These are phyloP conservation scores for Anthoceros angustus DNA, from an alignment of 225 moss, liverwort and hornwort genomes.

Conservation along the genomic window DNA sequence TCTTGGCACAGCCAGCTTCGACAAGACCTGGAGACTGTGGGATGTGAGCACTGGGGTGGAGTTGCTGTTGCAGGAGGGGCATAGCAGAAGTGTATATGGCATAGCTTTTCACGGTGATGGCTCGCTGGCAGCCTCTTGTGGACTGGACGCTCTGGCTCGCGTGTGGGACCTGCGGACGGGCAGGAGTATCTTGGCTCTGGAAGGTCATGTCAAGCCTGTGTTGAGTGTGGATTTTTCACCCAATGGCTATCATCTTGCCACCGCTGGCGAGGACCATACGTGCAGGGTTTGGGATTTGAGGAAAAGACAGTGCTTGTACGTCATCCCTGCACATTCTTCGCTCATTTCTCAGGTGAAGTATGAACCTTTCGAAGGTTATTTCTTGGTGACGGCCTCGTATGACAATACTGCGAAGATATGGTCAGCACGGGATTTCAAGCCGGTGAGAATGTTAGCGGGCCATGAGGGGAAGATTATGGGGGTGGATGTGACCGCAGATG, in stretches of 20 bases:
- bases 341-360: constrained; percentile 95
- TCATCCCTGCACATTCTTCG: constrained; percentile 86
- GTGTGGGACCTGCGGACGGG: constrained; percentile 95
- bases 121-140: constrained; percentile 83
- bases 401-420: constrained; percentile 89
- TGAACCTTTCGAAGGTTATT: constrained; percentile 85
- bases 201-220: constrained; percentile 91
- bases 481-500: constrained; percentile 88
- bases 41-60: constrained; percentile 83
- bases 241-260: constrained; percentile 93
- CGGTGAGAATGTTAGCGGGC: constrained; percentile 76
- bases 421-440: constrained; percentile 81
- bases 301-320: constrained; percentile 61
- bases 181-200: constrained; percentile 70
- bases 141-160: constrained; percentile 83
- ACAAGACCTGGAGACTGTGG: constrained; percentile 98
- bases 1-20: constrained; percentile 89
- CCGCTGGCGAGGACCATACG: constrained; percentile 93
- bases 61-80: constrained; percentile 87
- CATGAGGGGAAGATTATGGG: constrained; percentile 94
- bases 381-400: constrained; percentile 80
- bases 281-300: constrained; percentile 94
- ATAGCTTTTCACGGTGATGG: constrained; percentile 86
- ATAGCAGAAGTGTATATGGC: constrained; percentile 89
- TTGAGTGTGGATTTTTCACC: constrained; percentile 81